Evolutionary conservation across 257 asterid species (phyloP), one percentile per base, ranked within the genome.

Genomic region (Solanum appendiculatum): DNA sequence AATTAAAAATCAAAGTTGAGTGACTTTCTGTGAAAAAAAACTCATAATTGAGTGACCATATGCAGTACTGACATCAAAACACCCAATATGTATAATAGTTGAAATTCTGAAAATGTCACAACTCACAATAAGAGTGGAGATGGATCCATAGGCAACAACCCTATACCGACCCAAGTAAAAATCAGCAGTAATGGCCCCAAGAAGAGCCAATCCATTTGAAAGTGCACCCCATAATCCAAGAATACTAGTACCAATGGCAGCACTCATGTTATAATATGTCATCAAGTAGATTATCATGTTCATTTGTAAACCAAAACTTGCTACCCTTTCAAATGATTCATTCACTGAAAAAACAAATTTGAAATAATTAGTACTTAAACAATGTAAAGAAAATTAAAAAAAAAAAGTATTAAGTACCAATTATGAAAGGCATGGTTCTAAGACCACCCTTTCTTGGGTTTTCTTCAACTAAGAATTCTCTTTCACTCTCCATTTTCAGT

Each of bases 201-300:
- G 6, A 60, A 88, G 44, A 23, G 90, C 73, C 83, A 85, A 64
- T 34, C 86, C 74, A 77, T 80, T 68, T 23, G 88, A 88, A 48
- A 85, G 56, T 42, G 88, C 90, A 10, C 6, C 33, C 88, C 89
- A 87, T 46, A 87, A 33, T 46, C 46, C 85, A 29, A 84, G 36
- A 56, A 87, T 29, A 3, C 25, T 87, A 33, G 85, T 36, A 13
- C 85, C 89, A 74, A 46, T 85, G 27, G 72, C 86, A 40, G 88
- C 87, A 37, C 70, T 39, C 40, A 85, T 44, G 10, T 27, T 58
- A 44, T 88, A 85, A 48, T 39, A 48, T 58, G 54, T 63, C 87
- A 78, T 88, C 83, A 88, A 85, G 73, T 88, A 88, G 20, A 85
- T 6, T 33, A 88, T 75, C 90, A 88, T 48, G 58, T 75, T 88